phyloP scores from a whole-genome alignment of 2,329 filamentous ascomycete species.

The Phialophora chinensis region DNA sequence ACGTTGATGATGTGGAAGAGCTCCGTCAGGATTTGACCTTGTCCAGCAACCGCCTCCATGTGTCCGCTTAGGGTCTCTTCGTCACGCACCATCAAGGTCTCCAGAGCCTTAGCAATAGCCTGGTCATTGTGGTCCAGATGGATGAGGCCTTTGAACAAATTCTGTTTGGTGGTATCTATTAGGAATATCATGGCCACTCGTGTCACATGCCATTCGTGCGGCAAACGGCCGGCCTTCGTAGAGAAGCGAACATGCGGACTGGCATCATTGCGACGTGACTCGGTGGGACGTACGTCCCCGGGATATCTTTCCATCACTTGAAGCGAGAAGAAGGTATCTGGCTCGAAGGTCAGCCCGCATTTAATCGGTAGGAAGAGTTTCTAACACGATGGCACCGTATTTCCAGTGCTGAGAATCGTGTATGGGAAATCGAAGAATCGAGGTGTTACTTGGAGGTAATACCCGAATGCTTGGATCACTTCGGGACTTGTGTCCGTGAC shows the following conservation, averaged over 20 bases:
- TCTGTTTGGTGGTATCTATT: not conserved
- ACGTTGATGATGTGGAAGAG: conserved; percentile 1
- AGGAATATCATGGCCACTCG: conserved; percentile 1
- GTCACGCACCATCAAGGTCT: conserved; percentile 1
- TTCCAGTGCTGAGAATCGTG: conserved; percentile 1
- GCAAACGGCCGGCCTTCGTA: not conserved
- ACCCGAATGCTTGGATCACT: not conserved
- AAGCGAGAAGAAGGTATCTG: conserved; percentile 5
- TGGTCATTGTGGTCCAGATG: not conserved
- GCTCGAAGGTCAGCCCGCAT: not conserved
- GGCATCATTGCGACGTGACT: not conserved
- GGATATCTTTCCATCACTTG: not conserved
- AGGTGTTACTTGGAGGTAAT: conserved; percentile 1
- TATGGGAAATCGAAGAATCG: conserved; percentile 2
- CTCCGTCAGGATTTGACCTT: not conserved
- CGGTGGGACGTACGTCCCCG: not conserved
- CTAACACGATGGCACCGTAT: not conserved
- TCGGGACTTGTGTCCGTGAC: not conserved
- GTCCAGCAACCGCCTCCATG: not conserved
- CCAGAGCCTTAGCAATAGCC: not conserved
- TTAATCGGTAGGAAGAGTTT: not conserved
- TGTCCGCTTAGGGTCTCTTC: not conserved
- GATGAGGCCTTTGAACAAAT: not conserved
- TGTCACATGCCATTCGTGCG: conserved; percentile 3
- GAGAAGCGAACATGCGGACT: not conserved